Conservation (phyloP, 2,329 filamentous ascomycete species). For the Diaporthe citri region DNA sequence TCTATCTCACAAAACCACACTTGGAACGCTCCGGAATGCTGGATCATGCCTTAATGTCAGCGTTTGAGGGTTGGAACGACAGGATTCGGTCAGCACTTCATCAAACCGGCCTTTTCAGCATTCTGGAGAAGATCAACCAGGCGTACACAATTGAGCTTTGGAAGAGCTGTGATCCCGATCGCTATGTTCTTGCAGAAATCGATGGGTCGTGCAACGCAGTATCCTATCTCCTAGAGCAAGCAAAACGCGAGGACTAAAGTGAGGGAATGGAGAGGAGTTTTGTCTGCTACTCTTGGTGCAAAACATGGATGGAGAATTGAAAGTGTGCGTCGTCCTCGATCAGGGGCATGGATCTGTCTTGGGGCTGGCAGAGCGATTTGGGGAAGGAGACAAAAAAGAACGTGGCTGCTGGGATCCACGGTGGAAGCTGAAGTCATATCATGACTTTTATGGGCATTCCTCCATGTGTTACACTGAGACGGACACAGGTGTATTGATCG, state of each 20-base stretch:
- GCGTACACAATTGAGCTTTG: no score
- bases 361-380: background rate
- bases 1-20: accelerated
- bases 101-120: background rate
- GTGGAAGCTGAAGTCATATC: background rate
- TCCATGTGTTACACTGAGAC: no score
- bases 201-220: accelerated
- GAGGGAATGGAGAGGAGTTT: background rate
- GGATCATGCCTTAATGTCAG: accelerated
- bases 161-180: background rate
- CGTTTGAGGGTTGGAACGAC: background rate
- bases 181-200: background rate
- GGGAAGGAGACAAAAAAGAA: no score
- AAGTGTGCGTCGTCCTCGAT: background rate
- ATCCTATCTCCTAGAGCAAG: background rate
- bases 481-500: background rate
- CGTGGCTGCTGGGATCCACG: no score
- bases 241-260: background rate
- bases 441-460: background rate
- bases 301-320: background rate
- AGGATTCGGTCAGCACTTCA: background rate
- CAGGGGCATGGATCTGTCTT: background rate
- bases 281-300: background rate
- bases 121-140: background rate
- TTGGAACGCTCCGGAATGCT: accelerated